phyloP scores from a whole-genome alignment of 169 alveolate species.

The Cryptosporidium meleagridis region DNA sequence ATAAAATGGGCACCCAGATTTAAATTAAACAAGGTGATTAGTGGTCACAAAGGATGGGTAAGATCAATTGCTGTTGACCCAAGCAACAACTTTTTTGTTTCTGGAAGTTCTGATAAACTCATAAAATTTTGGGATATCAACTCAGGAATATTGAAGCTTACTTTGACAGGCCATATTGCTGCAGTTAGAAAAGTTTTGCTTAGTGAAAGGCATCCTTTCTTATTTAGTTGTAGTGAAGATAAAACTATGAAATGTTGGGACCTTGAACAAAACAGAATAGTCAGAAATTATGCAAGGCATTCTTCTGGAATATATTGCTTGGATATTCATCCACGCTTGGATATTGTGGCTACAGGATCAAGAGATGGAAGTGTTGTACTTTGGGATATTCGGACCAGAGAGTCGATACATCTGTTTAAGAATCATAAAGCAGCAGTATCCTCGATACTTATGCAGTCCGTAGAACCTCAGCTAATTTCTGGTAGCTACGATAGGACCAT shows the following conservation, averaged over 20 bases:
- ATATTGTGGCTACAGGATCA: slow-evolving; percentile 96
- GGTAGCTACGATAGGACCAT: slow-evolving; percentile 96
- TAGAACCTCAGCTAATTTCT: slow-evolving; percentile 96
- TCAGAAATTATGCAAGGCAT: slow-evolving; percentile 98
- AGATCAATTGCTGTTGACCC: slow-evolving; percentile 96
- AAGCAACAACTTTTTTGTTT: slow-evolving; percentile 95
- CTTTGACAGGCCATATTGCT: slow-evolving; percentile 97
- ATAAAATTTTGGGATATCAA: slow-evolving; percentile 99
- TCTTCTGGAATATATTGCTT: slow-evolving; percentile 94
- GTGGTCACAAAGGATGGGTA: slow-evolving; percentile 99
- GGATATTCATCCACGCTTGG: slow-evolving; percentile 96
- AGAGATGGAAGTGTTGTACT: slow-evolving; percentile 98
- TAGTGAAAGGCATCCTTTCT: slow-evolving; percentile 95
- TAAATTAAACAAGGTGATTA: slow-evolving; percentile 95
- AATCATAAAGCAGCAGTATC: slow-evolving; percentile 96
- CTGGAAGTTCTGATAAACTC: slow-evolving; percentile 97
- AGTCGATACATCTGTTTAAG: slow-evolving; percentile 91
- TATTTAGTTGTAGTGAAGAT: slow-evolving; percentile 98
- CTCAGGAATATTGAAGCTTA: slow-evolving; percentile 93
- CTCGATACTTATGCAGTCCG: slow-evolving; percentile 90
- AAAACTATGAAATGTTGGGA: slow-evolving; percentile 98
- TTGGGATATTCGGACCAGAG: slow-evolving; percentile 98
- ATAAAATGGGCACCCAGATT: slow-evolving; percentile 95
- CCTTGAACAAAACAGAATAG: slow-evolving; percentile 96
- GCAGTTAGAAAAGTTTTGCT: slow-evolving; percentile 94